These are phyloP conservation scores for Rhypophila decipiens DNA, from an alignment of 495 filamentous ascomycete genomes.

Conservation along the genomic window DNA sequence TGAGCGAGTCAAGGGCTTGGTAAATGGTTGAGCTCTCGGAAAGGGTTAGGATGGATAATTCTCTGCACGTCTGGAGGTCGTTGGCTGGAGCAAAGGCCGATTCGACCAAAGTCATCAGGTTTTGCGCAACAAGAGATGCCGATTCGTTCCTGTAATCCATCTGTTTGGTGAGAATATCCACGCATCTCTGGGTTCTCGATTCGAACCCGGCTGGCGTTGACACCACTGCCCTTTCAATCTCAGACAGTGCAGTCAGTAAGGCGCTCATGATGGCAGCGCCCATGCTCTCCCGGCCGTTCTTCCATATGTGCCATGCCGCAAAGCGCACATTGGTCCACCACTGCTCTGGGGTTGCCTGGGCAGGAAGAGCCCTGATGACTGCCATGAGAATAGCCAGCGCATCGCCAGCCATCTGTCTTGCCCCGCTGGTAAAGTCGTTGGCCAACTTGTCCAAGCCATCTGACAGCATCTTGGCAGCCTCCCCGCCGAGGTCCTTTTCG, in stretches of 20 bases:
- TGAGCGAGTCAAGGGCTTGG: no score
- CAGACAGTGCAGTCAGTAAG: slow-evolving; percentile 38
- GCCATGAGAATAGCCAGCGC: slow-evolving; percentile 44
- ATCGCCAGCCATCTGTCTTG: slow-evolving; percentile 46
- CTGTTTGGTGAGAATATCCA: slow-evolving; percentile 10
- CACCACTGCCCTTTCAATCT: slow-evolving; percentile 13
- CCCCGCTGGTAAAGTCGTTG: slow-evolving; percentile 50
- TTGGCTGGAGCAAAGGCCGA: slow-evolving; percentile 10
- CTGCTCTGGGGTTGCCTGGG: neutral
- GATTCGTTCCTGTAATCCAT: slow-evolving; percentile 8
- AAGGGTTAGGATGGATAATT: slow-evolving; percentile 49
- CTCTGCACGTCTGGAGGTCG: slow-evolving; percentile 8
- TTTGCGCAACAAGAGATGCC: slow-evolving; percentile 26
- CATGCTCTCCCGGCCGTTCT: slow-evolving; percentile 60
- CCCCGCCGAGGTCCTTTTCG: slow-evolving; percentile 36
- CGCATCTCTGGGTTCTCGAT: neutral
- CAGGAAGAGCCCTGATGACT: slow-evolving; percentile 23
- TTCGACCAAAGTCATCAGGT: slow-evolving; percentile 22
- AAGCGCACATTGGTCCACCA: slow-evolving; percentile 53
- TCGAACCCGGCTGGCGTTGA: neutral
- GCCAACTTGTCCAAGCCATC: slow-evolving; percentile 41
- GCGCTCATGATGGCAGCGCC: slow-evolving; percentile 50
- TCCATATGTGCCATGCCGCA: slow-evolving; percentile 58
- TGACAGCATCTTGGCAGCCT: slow-evolving; percentile 36
- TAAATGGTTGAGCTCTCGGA: slow-evolving; percentile 57